These are phyloP conservation scores for Phytophthora pisi DNA, from an alignment of 352 stramenopile species.

Conservation along the genomic window DNA sequence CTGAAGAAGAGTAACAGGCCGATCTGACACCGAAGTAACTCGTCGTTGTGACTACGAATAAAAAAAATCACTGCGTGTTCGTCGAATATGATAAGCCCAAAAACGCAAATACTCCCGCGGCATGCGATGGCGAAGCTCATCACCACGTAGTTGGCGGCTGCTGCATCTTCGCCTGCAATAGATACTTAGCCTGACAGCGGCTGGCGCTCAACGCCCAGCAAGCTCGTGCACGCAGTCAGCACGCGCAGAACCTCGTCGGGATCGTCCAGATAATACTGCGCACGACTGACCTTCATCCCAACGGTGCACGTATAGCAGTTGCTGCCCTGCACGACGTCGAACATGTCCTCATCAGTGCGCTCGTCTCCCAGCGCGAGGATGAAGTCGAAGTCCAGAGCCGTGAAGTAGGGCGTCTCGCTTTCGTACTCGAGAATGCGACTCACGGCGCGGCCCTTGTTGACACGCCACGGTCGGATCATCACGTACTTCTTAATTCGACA, in stretches of 20 bases:
- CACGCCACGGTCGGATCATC: conserved; percentile 82
- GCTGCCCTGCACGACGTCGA: conserved; percentile 87
- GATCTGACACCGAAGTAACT: conserved; percentile 1
- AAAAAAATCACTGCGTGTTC: conserved; percentile 22
- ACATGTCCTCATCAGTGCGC: conserved; percentile 91
- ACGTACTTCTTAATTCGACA: conserved; percentile 91
- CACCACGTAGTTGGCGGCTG: not conserved
- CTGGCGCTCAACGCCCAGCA: conserved; percentile 45
- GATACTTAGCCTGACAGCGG: conserved; percentile 21
- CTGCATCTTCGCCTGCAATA: conserved; percentile 7
- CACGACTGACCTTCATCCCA: conserved; percentile 86
- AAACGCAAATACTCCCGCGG: conserved; percentile 5
- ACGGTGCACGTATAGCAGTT: conserved; percentile 91
- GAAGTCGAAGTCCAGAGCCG: conserved; percentile 82
- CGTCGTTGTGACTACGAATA: conserved; percentile 3
- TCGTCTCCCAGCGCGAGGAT: conserved; percentile 88
- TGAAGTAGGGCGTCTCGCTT: conserved; percentile 78
- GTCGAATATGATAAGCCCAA: conserved; percentile 4
- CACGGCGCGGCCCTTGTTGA: conserved; percentile 88
- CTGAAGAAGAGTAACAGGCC: conserved; percentile 29
- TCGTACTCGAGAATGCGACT: conserved; percentile 86
- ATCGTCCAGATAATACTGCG: conserved; percentile 85
- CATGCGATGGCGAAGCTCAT: not conserved
- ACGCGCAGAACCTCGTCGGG: conserved; percentile 81
- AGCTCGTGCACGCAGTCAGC: conserved; percentile 71